Conservation (phyloP, 2,329 filamentous ascomycete genomes). For the Fusarium sarcochroum region DNA sequence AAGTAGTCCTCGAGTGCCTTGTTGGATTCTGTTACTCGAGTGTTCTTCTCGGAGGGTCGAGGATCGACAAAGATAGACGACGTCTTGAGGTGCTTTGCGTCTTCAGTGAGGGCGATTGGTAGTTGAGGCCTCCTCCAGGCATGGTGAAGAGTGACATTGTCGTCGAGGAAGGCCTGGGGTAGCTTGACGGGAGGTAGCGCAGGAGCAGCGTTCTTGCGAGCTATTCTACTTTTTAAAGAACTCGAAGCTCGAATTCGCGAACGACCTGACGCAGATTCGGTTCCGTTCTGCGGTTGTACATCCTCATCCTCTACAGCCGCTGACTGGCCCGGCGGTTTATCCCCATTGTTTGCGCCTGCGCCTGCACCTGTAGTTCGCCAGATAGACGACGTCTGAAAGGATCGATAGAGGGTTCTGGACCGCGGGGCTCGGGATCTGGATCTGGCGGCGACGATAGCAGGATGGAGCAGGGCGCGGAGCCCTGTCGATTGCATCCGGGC, state of each 20-base stretch:
- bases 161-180: constrained; percentile 69
- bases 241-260: constrained; percentile 45
- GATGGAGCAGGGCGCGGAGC: constrained; percentile 49
- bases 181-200: constrained; percentile 67
- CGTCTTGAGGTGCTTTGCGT: constrained; percentile 51
- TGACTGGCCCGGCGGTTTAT: constrained; percentile 50
- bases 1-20: constrained; percentile 53
- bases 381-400: constrained; percentile 40
- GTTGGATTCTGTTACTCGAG: constrained; percentile 44
- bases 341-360: constrained; percentile 40
- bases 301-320: constrained; percentile 48
- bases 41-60: constrained; percentile 40
- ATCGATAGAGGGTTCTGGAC: constrained; percentile 38
- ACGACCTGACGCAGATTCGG: constrained; percentile 49
- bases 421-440: constrained; percentile 29
- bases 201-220: constrained; percentile 53
- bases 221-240: constrained; percentile 51
- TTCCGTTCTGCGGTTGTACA: constrained; percentile 47
- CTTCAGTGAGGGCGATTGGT: constrained; percentile 52
- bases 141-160: constrained; percentile 59
- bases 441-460: constrained; percentile 47
- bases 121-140: constrained; percentile 48
- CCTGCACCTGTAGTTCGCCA: constrained; percentile 39
- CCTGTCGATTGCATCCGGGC: constrained; percentile 52
- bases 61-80: constrained; percentile 50